phyloP scores from a whole-genome alignment of 352 stramenopile genomes.

The Phytophthora pistaciae region DNA sequence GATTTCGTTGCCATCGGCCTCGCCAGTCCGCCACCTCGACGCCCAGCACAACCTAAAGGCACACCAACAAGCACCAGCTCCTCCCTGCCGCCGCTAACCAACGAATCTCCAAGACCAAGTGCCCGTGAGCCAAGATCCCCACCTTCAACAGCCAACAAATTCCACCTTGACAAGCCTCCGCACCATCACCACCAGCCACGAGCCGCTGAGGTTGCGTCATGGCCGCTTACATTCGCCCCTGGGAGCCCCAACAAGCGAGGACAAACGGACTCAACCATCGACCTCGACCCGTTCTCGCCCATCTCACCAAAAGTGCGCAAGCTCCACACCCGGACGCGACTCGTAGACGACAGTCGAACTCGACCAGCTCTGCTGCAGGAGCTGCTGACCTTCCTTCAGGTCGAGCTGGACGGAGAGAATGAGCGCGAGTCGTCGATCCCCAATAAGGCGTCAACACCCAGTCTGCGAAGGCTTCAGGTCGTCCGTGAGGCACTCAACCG shows the following conservation, averaged over 20 bases:
- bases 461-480: conserved; percentile 60
- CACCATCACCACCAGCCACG: conserved; percentile 13
- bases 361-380: conserved; percentile 55
- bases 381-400: conserved; percentile 43
- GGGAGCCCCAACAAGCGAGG: conserved; percentile 18
- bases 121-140: conserved; percentile 1
- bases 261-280: conserved; percentile 9
- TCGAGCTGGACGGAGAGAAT: conserved; percentile 30
- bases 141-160: conserved; percentile 8
- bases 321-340: conserved; percentile 26
- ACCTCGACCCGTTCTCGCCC: conserved; percentile 29
- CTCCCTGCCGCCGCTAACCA: conserved; percentile 25
- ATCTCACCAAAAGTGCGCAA: conserved; percentile 38
- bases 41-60: conserved; percentile 20
- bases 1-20: conserved; percentile 31
- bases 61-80: conserved; percentile 12
- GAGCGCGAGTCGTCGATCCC: conserved; percentile 9
- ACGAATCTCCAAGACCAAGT: conserved; percentile 23
- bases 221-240: conserved; percentile 42
- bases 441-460: conserved; percentile 11
- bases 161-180: conserved; percentile 31
- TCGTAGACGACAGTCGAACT: conserved; percentile 46
- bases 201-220: conserved; percentile 47
- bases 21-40: conserved; percentile 30
- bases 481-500: conserved; percentile 62